These are phyloP conservation scores for Huntiella moniliformis DNA, from an alignment of 2,329 filamentous ascomycete genomes.

Conservation along the genomic window DNA sequence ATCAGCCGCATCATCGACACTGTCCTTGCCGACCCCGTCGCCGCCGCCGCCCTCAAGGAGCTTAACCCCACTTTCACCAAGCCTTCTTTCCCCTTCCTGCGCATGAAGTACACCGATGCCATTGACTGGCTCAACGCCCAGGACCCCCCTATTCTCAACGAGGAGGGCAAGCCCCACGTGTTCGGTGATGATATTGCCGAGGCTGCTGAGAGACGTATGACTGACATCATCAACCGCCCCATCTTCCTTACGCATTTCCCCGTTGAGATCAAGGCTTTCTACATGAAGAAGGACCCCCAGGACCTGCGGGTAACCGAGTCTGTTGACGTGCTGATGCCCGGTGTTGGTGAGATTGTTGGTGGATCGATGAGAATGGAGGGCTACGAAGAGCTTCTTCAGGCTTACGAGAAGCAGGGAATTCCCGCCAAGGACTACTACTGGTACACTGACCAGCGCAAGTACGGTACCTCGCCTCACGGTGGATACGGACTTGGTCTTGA, in stretches of 20 bases:
- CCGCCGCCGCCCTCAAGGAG: constrained; percentile 55
- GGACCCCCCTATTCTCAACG: constrained; percentile 64
- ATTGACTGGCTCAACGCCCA: constrained; percentile 87
- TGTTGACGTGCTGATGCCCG: constrained; percentile 73
- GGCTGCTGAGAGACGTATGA: constrained; percentile 92
- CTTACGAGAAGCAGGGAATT: constrained; percentile 75
- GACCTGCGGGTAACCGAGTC: constrained; percentile 80
- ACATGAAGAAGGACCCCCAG: constrained; percentile 77
- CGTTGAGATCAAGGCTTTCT: constrained; percentile 93
- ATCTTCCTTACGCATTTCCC: constrained; percentile 98
- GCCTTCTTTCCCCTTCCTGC: constrained; percentile 70
- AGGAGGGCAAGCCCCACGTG: constrained; percentile 71
- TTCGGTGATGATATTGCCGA: constrained; percentile 98
- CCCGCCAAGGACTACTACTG: constrained; percentile 80
- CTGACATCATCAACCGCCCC: constrained; percentile 83
- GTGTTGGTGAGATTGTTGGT: constrained; percentile 91
- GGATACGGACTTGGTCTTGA: constrained; percentile 88
- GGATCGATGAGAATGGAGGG: constrained; percentile 92
- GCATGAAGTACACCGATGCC: constrained; percentile 88
- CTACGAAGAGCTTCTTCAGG: constrained; percentile 73
- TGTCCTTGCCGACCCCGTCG: constrained; percentile 52
- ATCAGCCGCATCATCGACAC: constrained; percentile 72
- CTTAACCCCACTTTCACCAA: constrained; percentile 82
- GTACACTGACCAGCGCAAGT: constrained; percentile 97
- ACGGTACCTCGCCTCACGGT: constrained; percentile 80